These are phyloP conservation scores for Botrytis hyacinthi DNA, from an alignment of 2,329 filamentous ascomycete species.

Conservation along the genomic window DNA sequence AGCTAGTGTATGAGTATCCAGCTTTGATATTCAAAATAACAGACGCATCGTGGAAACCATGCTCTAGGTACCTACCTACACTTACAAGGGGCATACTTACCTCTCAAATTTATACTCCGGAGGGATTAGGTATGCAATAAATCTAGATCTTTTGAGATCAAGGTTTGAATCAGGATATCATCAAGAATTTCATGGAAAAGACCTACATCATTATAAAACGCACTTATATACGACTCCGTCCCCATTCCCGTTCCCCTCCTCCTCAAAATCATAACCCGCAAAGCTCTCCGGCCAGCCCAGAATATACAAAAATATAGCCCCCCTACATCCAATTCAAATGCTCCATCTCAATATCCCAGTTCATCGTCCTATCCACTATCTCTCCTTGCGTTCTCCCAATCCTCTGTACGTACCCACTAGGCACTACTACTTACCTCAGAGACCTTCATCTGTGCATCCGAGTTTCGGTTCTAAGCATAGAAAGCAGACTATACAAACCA, in stretches of 20 bases:
- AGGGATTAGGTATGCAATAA: neutral
- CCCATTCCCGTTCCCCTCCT: too few relatives aligned
- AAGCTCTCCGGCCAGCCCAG: neutral
- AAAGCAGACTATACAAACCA: neutral
- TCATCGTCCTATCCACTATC: neutral
- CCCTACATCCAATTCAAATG: neutral
- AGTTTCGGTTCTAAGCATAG: neutral
- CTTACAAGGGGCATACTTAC: neutral
- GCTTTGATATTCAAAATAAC: neutral
- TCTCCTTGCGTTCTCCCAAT: neutral
- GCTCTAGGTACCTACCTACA: neutral
- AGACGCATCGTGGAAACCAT: neutral
- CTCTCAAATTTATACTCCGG: rapidly evolving
- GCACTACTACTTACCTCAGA: neutral
- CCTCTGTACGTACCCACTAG: neutral
- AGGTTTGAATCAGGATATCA: neutral
- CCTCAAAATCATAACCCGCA: neutral
- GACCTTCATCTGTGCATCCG: neutral
- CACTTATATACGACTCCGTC: neutral
- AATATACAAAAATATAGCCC: neutral
- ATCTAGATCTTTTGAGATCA: neutral
- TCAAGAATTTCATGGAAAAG: neutral
- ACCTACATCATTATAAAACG: neutral
- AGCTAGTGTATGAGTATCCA: neutral
- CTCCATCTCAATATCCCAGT: neutral